Evolutionary conservation across 2,329 filamentous ascomycete genomes (phyloP), one percentile per base, ranked within the genome.

Genomic region (Diplodia scrobiculata): DNA sequence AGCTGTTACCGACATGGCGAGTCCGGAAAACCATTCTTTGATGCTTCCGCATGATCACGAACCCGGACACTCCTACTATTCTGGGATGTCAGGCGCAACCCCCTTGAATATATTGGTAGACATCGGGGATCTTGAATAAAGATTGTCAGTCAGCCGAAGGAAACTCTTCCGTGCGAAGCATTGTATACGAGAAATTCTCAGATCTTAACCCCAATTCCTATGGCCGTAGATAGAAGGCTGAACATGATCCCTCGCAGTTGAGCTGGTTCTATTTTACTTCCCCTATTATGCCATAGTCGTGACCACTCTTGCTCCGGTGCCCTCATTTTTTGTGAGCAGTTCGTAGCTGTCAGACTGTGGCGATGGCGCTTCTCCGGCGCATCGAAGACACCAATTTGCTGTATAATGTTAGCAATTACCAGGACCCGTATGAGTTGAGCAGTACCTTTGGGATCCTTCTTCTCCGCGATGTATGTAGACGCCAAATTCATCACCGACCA

Each of bases 191-290:
- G 25, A 25, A 25, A 25, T 25, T 34, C 10, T 34, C 29, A 34
- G 13, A 0, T 10, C 10, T 34, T 10, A 10, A 34, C 6, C 32
- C 10, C 32, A 34, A 34, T 34, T 34, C 32, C 7, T 34, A 34
- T 34, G 10, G 7, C 10, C 32, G 2, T 36, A 11, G 2, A 45
- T 41, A 41, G 9, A 17, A 17, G 9, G 9, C 5, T 45, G 17
- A 2, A 45, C 3, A 14, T 9, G 17, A 9, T 19, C 19, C 7
- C 7, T 45, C 7, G 6, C 3, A 19, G 2, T 19, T 19, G 2
- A 45, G 0, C 1, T 3, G n/a, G 10, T 2, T 45, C 14, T 2
- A n/a, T 2, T 7, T 3, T 3, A n/a, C 17, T 17, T 3, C 5
- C 9, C 6, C 3, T 1, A 1, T 19, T 19, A 45, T 45, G 41